Evolutionary conservation across 2,329 filamentous ascomycete species (phyloP).

Genomic region (Pseudopyrenochaeta lycopersici): DNA sequence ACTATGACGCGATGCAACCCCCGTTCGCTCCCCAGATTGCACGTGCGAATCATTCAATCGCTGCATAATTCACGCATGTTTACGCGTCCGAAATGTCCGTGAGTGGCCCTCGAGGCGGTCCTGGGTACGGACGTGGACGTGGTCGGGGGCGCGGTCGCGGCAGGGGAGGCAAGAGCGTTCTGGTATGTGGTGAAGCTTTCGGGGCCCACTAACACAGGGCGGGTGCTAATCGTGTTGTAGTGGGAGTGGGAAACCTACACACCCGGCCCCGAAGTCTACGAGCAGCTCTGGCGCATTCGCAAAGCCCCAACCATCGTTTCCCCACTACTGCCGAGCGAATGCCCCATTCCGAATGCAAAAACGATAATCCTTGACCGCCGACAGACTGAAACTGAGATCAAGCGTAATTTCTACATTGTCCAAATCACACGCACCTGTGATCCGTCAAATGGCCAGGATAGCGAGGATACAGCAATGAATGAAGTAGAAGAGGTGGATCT

Average conservation of each 20-base stretch:
- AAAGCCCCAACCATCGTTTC: conserved; percentile 38
- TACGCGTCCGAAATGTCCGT: conserved; percentile 26
- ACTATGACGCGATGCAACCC: conserved; percentile 13
- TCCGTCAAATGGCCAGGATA: neutral
- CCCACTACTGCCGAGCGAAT: conserved; percentile 26
- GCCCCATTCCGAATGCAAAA: conserved; percentile 38
- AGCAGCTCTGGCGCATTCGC: conserved; percentile 40
- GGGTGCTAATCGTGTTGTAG: conserved; percentile 19
- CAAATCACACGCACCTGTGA: conserved; percentile 18
- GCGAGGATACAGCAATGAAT: conserved; percentile 3
- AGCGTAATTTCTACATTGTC: conserved; percentile 38
- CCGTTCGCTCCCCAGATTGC: neutral
- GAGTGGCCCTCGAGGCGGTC: conserved; percentile 25
- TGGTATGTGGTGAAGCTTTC: conserved; percentile 14
- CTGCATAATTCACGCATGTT: neutral
- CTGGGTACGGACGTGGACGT: conserved; percentile 20
- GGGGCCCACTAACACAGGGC: no score
- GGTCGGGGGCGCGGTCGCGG: conserved; percentile 21
- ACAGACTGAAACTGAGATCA: conserved; percentile 31
- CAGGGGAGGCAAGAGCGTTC: conserved; percentile 21
- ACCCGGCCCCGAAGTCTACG: conserved; percentile 38
- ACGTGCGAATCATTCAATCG: neutral
- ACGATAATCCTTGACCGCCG: conserved; percentile 41
- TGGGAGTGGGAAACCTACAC: conserved; percentile 42
- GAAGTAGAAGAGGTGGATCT: conserved; percentile 36